These are phyloP conservation scores for Inga laurina DNA, from an alignment of 306 rosid species.

Conservation along the genomic window DNA sequence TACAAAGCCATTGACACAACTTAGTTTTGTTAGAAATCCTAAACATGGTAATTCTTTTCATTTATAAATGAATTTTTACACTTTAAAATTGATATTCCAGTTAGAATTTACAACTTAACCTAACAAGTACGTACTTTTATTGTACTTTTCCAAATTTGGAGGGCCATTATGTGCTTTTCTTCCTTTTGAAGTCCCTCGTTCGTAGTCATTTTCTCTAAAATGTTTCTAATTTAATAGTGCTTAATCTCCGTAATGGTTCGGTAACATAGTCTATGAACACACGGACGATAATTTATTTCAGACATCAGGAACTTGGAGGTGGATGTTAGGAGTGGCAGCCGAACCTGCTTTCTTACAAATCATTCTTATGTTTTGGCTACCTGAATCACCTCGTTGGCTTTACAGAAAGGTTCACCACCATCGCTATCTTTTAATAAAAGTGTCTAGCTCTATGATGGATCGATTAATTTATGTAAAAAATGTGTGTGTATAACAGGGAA, in stretches of 20 bases:
- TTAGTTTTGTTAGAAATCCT: too few relatives aligned
- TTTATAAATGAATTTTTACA: too few relatives aligned
- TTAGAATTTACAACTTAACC: background rate
- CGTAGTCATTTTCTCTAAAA: background rate
- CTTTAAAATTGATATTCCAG: too few relatives aligned
- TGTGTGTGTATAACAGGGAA: constrained; percentile 34
- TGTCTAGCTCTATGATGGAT: background rate
- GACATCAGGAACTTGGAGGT: constrained; percentile 70
- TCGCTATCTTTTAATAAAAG: background rate
- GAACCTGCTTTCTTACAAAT: constrained; percentile 55
- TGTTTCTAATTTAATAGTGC: background rate
- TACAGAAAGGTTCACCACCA: constrained; percentile 45
- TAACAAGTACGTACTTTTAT: background rate
- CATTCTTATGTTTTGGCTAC: constrained; percentile 45
- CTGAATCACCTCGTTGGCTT: constrained; percentile 77
- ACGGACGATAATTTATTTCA: constrained; percentile 24
- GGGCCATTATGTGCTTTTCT: background rate
- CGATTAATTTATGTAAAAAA: background rate
- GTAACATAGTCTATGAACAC: background rate
- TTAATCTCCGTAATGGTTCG: background rate
- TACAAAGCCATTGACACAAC: too few relatives aligned
- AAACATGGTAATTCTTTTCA: too few relatives aligned
- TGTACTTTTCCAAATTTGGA: background rate
- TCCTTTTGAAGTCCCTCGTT: background rate
- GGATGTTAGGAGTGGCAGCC: constrained; percentile 74